These are phyloP conservation scores for Gossypium schwendimanii DNA, from an alignment of 441 rosid species.

Conservation along the genomic window DNA sequence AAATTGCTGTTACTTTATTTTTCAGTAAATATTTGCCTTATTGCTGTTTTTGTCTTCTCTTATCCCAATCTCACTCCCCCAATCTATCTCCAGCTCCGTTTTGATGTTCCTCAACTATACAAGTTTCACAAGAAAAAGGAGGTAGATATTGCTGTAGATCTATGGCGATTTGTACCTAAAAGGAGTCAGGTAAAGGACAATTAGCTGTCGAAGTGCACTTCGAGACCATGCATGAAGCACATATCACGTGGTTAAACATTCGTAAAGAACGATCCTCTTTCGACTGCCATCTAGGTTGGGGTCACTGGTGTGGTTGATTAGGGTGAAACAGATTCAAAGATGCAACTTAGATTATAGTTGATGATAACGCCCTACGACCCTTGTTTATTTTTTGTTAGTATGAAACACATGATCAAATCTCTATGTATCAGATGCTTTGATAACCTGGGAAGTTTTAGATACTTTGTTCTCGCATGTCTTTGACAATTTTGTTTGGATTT, in stretches of 20 bases:
- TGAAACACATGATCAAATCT: neutral
- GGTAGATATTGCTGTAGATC: slow-evolving; percentile 86
- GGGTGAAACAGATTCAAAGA: neutral
- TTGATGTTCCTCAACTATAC: slow-evolving; percentile 69
- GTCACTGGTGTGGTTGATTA: neutral
- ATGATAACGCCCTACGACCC: neutral
- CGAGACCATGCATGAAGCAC: neutral
- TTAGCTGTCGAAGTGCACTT: neutral
- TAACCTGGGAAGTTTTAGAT: too few relatives aligned
- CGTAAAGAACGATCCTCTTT: neutral
- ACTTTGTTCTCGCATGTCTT: neutral
- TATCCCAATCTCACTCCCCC: neutral
- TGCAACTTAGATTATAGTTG: neutral
- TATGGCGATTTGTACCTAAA: slow-evolving; percentile 87
- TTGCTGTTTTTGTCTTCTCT: neutral
- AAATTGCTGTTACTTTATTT: neutral
- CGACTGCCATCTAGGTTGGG: neutral
- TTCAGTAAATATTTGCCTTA: neutral
- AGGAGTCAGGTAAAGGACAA: slow-evolving; percentile 7
- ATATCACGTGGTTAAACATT: neutral
- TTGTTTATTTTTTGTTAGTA: neutral
- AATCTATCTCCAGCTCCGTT: slow-evolving; percentile 52
- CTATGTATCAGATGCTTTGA: neutral
- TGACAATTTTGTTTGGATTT: too few relatives aligned
- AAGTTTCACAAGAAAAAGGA: slow-evolving; percentile 82